Base-by-base conservation (phyloP, 805 yeast species). In the Nakazawaea anatomiae region DNA sequence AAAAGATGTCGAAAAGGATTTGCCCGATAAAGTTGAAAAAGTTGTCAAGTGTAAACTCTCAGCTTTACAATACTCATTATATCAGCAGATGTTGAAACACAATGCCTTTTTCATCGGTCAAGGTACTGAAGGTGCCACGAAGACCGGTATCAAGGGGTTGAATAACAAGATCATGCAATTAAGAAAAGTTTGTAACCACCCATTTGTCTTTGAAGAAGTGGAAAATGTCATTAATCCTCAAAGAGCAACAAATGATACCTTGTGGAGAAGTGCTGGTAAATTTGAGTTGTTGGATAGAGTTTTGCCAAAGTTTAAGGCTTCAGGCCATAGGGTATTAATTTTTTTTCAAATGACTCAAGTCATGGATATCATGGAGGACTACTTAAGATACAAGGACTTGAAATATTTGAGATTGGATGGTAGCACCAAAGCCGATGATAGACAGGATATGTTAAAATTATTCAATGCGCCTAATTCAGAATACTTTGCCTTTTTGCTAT, bases 281-380 rank as follows among this genome's bases (percentile, higher is more conserved):
- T 87, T 89, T 63, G 95, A 88, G 62, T 67, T 88, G 47, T 70
- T 88, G 55, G 92, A 86, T 64, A 71, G 91, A 54, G 74, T 87
- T 12, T 71, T 87, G 59, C 90, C 92, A 10, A 87, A 87, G 63
- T 82, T 85, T 62, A 80, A 83, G 57, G 84, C 79, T 0, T 71
- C 84, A 5, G 90, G 90, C 2, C 95, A 87, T 62, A 75, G 91
- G 63, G 89, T 87, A 4, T 74, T 87, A 66, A 83, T 87, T 66
- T 87, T 87, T 61, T 87, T 87, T 72, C 95, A 87, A 68, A 87
- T 87, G 95, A 87, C 95, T 0, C 89, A 85, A 62, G 88, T 87
- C 50, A 87, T 87, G 95, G 89, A 87, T 63, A 87, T 87, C 41
- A 87, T 87, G 90, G 95, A 87, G 66, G 95, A 87, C 66, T 87